These are phyloP conservation scores for Voacanga thouarsii DNA, from an alignment of 257 asterid species.

Conservation along the genomic window DNA sequence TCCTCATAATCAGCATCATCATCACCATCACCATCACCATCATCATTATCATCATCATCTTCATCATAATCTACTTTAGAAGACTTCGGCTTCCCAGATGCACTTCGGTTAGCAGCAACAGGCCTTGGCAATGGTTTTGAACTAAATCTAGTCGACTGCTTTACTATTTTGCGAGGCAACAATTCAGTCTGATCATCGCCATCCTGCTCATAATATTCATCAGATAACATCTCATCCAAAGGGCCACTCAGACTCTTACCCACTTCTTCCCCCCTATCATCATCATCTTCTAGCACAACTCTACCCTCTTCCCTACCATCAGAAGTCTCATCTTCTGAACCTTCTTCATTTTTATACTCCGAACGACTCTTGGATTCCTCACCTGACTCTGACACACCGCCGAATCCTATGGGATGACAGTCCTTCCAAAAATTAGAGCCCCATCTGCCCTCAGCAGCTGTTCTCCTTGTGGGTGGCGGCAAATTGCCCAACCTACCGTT, in stretches of 20 bases:
- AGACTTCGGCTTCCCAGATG: conserved; percentile 53
- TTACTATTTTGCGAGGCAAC: conserved; percentile 47
- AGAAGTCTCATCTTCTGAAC: conserved; percentile 74
- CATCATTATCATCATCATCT: conserved; percentile 54
- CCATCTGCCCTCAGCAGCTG: conserved; percentile 55
- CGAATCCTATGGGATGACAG: conserved; percentile 47
- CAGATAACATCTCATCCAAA: conserved; percentile 91
- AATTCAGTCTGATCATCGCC: conserved; percentile 80
- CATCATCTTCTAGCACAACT: conserved; percentile 59
- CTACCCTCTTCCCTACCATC: conserved; percentile 52
- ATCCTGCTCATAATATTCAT: conserved; percentile 97
- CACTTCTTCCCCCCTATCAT: conserved; percentile 41
- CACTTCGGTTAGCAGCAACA: conserved; percentile 36
- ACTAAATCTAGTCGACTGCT: conserved; percentile 48
- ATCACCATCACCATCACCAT: conserved; percentile 52
- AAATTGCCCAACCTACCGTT: conserved; percentile 26
- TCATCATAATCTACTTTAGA: conserved; percentile 46
- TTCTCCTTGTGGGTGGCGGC: conserved; percentile 45
- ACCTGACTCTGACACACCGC: conserved; percentile 63
- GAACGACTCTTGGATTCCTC: conserved; percentile 92
- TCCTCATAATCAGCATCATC: conserved; percentile 57
- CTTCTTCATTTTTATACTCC: conserved; percentile 61
- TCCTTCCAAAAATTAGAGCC: conserved; percentile 93
- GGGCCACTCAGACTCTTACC: conserved; percentile 61
- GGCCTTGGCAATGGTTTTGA: conserved; percentile 48